Evolutionary conservation across 73 alveolate genomes (phyloP).

Genomic region (Tetrahymena elliotti): DNA sequence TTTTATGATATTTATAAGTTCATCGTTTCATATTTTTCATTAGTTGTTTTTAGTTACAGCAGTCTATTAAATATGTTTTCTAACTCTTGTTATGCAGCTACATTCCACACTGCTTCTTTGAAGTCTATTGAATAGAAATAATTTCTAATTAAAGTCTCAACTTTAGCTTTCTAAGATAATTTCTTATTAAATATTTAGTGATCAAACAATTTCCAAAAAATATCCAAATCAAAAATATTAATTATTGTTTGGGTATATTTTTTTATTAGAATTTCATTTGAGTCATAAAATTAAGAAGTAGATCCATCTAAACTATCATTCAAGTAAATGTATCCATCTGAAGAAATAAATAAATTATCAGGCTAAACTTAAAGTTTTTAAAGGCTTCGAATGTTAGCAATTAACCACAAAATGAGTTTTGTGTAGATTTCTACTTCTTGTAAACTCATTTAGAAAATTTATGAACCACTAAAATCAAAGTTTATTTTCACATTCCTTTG

Average conservation of each 20-base stretch:
- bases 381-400: neutral
- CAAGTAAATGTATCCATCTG: neutral
- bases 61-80: no score
- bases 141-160: neutral
- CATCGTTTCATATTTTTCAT: neutral
- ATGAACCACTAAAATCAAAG: neutral
- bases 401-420: neutral
- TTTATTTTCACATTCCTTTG: no score
- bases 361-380: neutral
- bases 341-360: neutral
- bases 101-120: neutral
- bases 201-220: neutral
- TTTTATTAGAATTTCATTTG: neutral
- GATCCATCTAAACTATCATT: neutral
- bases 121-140: no score
- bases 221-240: no score
- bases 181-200: no score
- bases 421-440: neutral
- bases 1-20: neutral
- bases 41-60: neutral
- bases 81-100: neutral
- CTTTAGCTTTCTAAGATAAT: neutral
- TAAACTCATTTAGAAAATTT: neutral
- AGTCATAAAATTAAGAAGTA: neutral
- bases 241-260: neutral